phyloP scores from a whole-genome alignment of 2,329 filamentous ascomycete species.

The Dactylella cylindrospora region DNA sequence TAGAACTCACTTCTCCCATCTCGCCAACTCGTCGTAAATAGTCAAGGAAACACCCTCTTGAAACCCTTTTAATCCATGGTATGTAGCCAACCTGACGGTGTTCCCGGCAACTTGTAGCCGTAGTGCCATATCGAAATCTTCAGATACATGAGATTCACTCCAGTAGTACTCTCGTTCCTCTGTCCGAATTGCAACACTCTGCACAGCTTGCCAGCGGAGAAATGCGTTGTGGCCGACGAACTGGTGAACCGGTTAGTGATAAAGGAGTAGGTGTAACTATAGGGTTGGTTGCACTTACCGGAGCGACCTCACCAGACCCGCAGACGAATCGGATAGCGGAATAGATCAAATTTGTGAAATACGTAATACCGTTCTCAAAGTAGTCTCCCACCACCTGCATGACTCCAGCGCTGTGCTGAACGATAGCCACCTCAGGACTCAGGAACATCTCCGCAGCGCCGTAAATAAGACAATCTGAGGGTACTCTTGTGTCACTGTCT shows the following conservation, averaged over 20 bases:
- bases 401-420: conserved; percentile 72
- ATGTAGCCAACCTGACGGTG: conserved; percentile 68
- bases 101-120: conserved; percentile 70
- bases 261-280: background rate
- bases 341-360: conserved; percentile 78
- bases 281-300: too few relatives aligned
- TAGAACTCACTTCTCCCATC: conserved; percentile 64
- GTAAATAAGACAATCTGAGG: conserved; percentile 67
- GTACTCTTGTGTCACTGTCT: conserved; percentile 70
- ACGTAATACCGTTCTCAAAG: conserved; percentile 75
- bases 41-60: conserved; percentile 73
- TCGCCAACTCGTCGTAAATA: conserved; percentile 69
- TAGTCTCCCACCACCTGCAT: conserved; percentile 73
- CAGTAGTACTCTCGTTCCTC: conserved; percentile 68
- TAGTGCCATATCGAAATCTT: conserved; percentile 75
- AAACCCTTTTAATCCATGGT: conserved; percentile 66
- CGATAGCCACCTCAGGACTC: conserved; percentile 68
- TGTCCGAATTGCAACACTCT: conserved; percentile 60
- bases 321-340: conserved; percentile 70
- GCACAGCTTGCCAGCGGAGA: conserved; percentile 67
- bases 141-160: conserved; percentile 73
- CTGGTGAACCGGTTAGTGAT: background rate
- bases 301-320: conserved; percentile 69
- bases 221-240: conserved; percentile 79
- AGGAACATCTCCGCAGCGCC: conserved; percentile 71